Evolutionary conservation across 139 green algal genomes (phyloP), one percentile per base, ranked within the genome.

Genomic region (Pseudopediastrum boryanum): DNA sequence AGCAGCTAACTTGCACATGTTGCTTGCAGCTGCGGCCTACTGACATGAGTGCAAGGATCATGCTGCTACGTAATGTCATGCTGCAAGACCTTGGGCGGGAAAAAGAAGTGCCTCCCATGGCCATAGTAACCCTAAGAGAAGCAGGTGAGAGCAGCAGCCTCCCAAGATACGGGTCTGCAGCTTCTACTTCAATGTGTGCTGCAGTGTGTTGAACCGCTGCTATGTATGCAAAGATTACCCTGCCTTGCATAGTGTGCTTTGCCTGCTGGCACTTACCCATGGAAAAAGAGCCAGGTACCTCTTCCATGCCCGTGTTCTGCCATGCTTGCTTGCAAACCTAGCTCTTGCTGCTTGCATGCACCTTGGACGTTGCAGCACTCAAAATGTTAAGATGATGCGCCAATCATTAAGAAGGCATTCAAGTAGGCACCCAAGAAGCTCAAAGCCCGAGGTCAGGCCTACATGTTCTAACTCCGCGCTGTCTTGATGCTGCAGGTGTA

Each of bases 1-100:
- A n/a, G n/a, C 33, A 6, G 4, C 54, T 33, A 5, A 63, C 54
- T 5, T 31, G 16, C 27, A 12, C 9, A 48, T 48, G 8, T 43
- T 41, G 33, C 29, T 41, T 54, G 50, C 59, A 67, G 64, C 39
- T 51, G 31, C 65, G 76, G 3, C 76, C 76, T 8, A n/a, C 33
- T 12, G 64, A 82, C 52, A 27, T 77, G 50, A 27, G 41, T 16
- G 29, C 76, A 12, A 50, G 65, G 29, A 41, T 82, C 29, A 31
- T 82, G 41, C 76, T 66, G 64, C 64, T 76, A 51, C 76, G 65
- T 39, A 82, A 82, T 52, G 39, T 82, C 21, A 82, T 82, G 76
- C 44, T 21, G 35, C 76, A 82, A 51, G 75, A 35, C 43, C 12
- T 66, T 19, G 75, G 64, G 25, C 50, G 76, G 35, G 76, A 82